Base-by-base conservation (phyloP, 257 asterid genomes). In the Vinca minor region DNA sequence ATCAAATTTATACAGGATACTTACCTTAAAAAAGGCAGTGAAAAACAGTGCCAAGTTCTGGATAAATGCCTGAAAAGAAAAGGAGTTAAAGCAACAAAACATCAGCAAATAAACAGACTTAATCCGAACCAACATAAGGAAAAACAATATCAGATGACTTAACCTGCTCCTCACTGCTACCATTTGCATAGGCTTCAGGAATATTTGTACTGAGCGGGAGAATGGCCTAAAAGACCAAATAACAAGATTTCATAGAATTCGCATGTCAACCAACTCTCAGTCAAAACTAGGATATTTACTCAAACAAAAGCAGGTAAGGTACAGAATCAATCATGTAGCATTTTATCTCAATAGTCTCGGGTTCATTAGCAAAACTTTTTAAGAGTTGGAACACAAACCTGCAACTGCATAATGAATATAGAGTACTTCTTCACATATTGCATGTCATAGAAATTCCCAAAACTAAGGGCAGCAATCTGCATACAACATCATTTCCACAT, bases 91-190 rank as follows among this genome's bases (percentile, higher is more conserved):
- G 35, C 60, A 65, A 44, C 66, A 55, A 5, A 42, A 23, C 18
- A 9, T 65, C 66, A 56, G 55, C 32, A 45, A 23, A 46, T 35
- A 64, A 23, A 54, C 20, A 64, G 44, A 18, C 26, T 36, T 41
- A 4, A 35, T 39, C 25, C 44, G 52, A 17, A 57, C 21, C 62
- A 45, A 26, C 2, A 35, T 29, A 47, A 26, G 32, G 17, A 63
- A 15, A 45, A 28, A 36, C 41, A 42, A 5, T 67, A 21, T 21
- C 56, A 48, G n/a, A 21, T 41, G 32, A n/a, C 53, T 46, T n/a
- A n/a, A 93, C 99, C 96, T 93, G 99, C 67, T 93, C 99, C 65
- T 93, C 99, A 38, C 78, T 80, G 68, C 79, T 77, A 69, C 99
- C 97, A 76, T 74, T 79, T 34, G 85, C 88, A 81, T 93, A 93